Evolutionary conservation across 2,329 filamentous ascomycete genomes (phyloP).

Genomic region (Berkeleyomyces basicola): DNA sequence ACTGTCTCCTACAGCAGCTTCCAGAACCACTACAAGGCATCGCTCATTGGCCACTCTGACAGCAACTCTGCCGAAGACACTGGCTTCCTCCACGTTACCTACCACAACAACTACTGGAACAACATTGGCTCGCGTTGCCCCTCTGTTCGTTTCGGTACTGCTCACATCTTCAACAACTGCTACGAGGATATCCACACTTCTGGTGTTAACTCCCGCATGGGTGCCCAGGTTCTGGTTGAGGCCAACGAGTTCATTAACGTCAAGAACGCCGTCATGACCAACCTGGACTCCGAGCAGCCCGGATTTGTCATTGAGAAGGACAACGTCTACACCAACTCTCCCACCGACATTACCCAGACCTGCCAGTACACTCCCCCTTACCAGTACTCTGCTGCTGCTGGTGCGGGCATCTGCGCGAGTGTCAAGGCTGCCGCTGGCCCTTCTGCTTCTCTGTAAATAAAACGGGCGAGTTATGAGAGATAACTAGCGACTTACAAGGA

Average conservation of each 20-base stretch:
- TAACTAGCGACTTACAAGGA: too few relatives aligned
- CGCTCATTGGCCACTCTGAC: constrained; percentile 44
- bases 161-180: constrained; percentile 30
- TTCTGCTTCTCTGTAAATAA: constrained; percentile 10
- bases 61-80: constrained; percentile 39
- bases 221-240: constrained; percentile 37
- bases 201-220: constrained; percentile 37
- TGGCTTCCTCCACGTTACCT: constrained; percentile 41
- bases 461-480: too few relatives aligned
- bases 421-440: constrained; percentile 16
- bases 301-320: constrained; percentile 28
- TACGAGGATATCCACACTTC: constrained; percentile 27
- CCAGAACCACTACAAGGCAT: constrained; percentile 36
- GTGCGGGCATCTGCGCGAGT: constrained; percentile 16
- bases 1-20: constrained; percentile 28
- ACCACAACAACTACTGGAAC: constrained; percentile 42
- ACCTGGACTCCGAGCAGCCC: constrained; percentile 27
- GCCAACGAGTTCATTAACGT: constrained; percentile 31
- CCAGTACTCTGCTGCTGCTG: constrained; percentile 18
- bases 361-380: constrained; percentile 21
- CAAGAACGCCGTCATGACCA: constrained; percentile 24
- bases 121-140: constrained; percentile 45
- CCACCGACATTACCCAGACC: constrained; percentile 21
- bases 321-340: constrained; percentile 27
- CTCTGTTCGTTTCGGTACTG: constrained; percentile 44